Evolutionary conservation across 2,329 filamentous ascomycete genomes (phyloP).

Genomic region (Coniochaeta pulveracea): DNA sequence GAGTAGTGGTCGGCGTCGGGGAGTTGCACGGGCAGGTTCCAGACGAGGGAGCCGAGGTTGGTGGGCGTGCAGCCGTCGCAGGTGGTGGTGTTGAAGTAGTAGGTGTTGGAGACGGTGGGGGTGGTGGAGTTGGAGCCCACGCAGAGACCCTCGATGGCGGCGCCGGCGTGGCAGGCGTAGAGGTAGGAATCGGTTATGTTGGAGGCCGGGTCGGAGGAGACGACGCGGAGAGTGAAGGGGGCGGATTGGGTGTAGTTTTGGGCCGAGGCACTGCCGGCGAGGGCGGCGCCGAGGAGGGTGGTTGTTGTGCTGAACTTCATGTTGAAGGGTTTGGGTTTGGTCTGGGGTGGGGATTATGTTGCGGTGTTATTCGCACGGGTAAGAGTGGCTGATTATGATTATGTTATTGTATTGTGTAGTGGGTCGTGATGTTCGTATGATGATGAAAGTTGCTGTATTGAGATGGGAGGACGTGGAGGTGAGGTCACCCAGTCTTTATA

Average conservation of each 20-base stretch:
- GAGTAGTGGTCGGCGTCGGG: slow-evolving; percentile 7
- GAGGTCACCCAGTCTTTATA: too few relatives aligned
- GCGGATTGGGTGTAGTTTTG: slow-evolving; percentile 15
- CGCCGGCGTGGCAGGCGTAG: slow-evolving; percentile 20
- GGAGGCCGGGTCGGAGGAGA: slow-evolving; percentile 13
- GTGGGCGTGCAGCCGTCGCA: slow-evolving; percentile 5
- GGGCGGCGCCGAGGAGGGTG: slow-evolving; percentile 18
- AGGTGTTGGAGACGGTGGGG: slow-evolving; percentile 12
- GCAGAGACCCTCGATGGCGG: slow-evolving; percentile 22
- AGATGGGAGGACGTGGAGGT: too few relatives aligned
- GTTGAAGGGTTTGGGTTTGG: too few relatives aligned
- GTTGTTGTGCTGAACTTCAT: slow-evolving; percentile 1
- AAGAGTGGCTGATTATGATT: too few relatives aligned
- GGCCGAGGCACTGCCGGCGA: slow-evolving; percentile 14
- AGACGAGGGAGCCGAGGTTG: slow-evolving; percentile 15
- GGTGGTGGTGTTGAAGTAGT: slow-evolving; percentile 21
- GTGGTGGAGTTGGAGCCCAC: slow-evolving; percentile 11
- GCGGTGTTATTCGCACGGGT: too few relatives aligned
- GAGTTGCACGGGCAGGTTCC: slow-evolving; percentile 15
- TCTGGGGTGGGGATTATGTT: too few relatives aligned
- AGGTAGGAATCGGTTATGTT: slow-evolving; percentile 20
- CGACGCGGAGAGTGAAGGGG: slow-evolving; percentile 22
- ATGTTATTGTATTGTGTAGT: too few relatives aligned
- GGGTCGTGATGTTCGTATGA: too few relatives aligned
- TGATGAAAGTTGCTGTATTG: too few relatives aligned